Percentiles rank a stretch among this genome's conserved stretches.
Evolutionary conservation across 345 rosid species (phyloP).

Genomic region (Carallia pectinifolia): DNA sequence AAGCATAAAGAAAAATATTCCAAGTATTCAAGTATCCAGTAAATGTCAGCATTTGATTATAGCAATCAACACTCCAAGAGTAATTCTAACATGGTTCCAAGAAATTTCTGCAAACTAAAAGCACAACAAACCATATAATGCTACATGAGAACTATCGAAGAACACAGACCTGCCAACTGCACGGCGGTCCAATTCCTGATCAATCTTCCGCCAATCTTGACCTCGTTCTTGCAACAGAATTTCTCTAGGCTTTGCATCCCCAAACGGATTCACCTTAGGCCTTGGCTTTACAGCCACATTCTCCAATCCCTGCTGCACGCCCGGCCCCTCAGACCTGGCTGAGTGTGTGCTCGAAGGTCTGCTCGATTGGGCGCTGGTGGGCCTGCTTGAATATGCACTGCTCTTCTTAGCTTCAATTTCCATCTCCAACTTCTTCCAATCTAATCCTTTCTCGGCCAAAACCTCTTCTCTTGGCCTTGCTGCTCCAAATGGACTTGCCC

Average conservation of each 20-base stretch:
- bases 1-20: not conserved
- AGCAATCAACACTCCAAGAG: not conserved
- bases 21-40: not conserved
- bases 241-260: constrained; percentile 93
- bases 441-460: constrained; percentile 88
- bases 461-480: constrained; percentile 96
- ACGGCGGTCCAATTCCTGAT: constrained; percentile 83
- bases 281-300: constrained; percentile 57
- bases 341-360: constrained; percentile 94
- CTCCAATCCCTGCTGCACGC: constrained; percentile 46
- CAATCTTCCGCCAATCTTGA: constrained; percentile 91
- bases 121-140: constrained; percentile 6
- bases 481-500: constrained; percentile 79
- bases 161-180: constrained; percentile 62
- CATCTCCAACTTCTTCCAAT: constrained; percentile 79
- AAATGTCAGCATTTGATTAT: not conserved
- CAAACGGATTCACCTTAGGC: constrained; percentile 91
- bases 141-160: constrained; percentile 4
- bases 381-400: constrained; percentile 53
- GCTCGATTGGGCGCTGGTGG: constrained; percentile 86
- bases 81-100: constrained; percentile 2
- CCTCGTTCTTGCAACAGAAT: constrained; percentile 87
- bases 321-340: constrained; percentile 63
- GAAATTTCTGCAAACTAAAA: not conserved
- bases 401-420: constrained; percentile 75